These are phyloP conservation scores for Daldinia grandis DNA, from an alignment of 495 filamentous ascomycete species.

Conservation along the genomic window DNA sequence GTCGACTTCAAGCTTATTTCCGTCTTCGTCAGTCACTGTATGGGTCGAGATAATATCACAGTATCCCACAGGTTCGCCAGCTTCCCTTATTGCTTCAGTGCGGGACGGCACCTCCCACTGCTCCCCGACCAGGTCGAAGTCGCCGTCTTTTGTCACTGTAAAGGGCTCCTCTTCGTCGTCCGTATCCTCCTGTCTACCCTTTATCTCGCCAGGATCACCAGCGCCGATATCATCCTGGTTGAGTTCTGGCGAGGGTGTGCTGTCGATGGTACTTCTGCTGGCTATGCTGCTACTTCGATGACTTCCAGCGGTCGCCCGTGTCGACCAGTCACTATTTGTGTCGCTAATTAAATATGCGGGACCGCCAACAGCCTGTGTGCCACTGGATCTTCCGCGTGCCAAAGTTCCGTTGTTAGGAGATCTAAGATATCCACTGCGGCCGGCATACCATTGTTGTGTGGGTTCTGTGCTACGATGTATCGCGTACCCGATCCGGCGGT, in stretches of 20 bases:
- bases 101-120: slow-evolving; percentile 11
- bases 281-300: neutral
- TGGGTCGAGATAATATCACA: neutral
- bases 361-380: neutral
- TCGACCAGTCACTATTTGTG: neutral
- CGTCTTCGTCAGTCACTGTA: neutral
- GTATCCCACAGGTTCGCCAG: neutral
- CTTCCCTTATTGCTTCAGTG: neutral
- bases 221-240: neutral
- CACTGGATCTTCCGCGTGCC: neutral
- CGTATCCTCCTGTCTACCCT: neutral
- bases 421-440: neutral
- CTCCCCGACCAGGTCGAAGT: neutral
- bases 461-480: neutral
- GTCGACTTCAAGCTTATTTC: neutral
- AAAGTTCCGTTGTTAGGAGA: too few relatives aligned
- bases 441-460: neutral
- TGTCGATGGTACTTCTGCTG: neutral
- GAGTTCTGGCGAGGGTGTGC: neutral
- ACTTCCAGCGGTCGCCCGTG: neutral
- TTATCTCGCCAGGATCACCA: neutral
- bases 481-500: neutral
- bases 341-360: neutral
- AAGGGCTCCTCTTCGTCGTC: neutral
- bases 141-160: neutral